Percentiles rank a stretch among this genome's conserved stretches.
Evolutionary conservation across 1,284 basidiomycete genomes (phyloP).

Genomic region (Lignosus rhinocerotis): DNA sequence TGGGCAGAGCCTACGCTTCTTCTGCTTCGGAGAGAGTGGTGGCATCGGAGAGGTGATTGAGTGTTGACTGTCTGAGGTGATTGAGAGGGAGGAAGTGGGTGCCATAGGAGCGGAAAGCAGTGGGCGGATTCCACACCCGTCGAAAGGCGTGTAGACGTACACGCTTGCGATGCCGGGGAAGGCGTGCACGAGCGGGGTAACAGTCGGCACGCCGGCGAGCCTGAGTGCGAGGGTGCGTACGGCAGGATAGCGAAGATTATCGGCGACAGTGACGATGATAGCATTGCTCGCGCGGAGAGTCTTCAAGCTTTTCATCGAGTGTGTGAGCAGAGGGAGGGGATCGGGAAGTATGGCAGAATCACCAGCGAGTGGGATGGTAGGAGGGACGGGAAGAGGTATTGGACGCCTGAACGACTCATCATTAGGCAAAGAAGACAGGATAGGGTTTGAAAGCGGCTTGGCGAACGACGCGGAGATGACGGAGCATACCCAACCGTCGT

Average conservation of each 20-base stretch:
- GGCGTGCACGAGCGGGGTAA: conserved; percentile 21
- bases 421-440: conserved; percentile 6
- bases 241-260: conserved; percentile 16
- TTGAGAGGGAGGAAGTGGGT: not conserved
- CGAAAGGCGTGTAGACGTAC: conserved; percentile 21
- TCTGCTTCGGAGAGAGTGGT: not conserved
- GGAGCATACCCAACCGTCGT: conserved; percentile 11
- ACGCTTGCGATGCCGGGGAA: conserved; percentile 14
- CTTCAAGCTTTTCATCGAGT: conserved; percentile 11
- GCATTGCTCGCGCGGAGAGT: conserved; percentile 13
- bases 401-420: conserved; percentile 8
- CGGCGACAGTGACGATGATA: conserved; percentile 15
- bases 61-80: not conserved
- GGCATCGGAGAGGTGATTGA: not conserved
- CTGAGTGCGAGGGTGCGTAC: conserved; percentile 15
- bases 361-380: conserved; percentile 4
- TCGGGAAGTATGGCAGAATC: conserved; percentile 6
- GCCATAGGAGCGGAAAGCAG: not conserved
- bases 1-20: not conserved
- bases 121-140: conserved; percentile 13
- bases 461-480: conserved; percentile 1
- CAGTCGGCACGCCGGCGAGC: conserved; percentile 16
- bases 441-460: not conserved
- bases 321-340: conserved; percentile 13
- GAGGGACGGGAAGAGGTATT: conserved; percentile 5